These are phyloP conservation scores for Hagleromyces aurorensis DNA, from an alignment of 805 yeast genomes.

Conservation along the genomic window DNA sequence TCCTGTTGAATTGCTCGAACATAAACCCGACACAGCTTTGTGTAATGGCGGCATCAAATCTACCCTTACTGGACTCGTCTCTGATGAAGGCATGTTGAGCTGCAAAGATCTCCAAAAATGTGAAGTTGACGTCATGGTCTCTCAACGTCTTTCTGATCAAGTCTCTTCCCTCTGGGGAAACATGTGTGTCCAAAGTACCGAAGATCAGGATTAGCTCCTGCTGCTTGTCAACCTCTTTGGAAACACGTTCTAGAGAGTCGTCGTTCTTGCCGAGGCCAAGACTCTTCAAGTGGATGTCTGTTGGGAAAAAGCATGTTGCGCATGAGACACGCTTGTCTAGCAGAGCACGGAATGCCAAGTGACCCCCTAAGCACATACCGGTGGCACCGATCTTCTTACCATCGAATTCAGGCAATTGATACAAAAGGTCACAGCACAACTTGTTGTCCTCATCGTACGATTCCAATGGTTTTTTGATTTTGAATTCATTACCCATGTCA, in stretches of 20 bases:
- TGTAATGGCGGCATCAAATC: constrained; percentile 75
- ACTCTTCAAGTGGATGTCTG: constrained; percentile 65
- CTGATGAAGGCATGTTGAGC: constrained; percentile 83
- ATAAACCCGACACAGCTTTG: constrained; percentile 58
- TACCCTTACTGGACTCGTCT: constrained; percentile 72
- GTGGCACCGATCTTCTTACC: constrained; percentile 68
- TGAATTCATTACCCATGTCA: constrained; percentile 62
- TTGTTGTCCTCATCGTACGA: constrained; percentile 72
- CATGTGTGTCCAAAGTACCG: constrained; percentile 75
- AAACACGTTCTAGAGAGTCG: constrained; percentile 50
- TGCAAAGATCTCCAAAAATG: constrained; percentile 66
- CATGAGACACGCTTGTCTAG: constrained; percentile 54
- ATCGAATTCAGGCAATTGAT: constrained; percentile 50
- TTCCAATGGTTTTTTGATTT: constrained; percentile 55
- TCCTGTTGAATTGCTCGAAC: constrained; percentile 62
- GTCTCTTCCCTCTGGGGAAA: constrained; percentile 70
- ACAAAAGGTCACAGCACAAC: constrained; percentile 55
- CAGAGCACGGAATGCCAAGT: constrained; percentile 64
- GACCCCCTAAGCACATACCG: constrained; percentile 86
- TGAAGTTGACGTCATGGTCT: constrained; percentile 51
- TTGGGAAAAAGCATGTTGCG: constrained; percentile 69
- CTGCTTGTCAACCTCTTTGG: constrained; percentile 44
- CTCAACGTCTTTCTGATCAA: constrained; percentile 55
- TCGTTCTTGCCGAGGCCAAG: constrained; percentile 58
- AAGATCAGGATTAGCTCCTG: constrained; percentile 60